Evolutionary conservation across 345 rosid species (phyloP).

Genomic region (Arabidopsis arenosa): DNA sequence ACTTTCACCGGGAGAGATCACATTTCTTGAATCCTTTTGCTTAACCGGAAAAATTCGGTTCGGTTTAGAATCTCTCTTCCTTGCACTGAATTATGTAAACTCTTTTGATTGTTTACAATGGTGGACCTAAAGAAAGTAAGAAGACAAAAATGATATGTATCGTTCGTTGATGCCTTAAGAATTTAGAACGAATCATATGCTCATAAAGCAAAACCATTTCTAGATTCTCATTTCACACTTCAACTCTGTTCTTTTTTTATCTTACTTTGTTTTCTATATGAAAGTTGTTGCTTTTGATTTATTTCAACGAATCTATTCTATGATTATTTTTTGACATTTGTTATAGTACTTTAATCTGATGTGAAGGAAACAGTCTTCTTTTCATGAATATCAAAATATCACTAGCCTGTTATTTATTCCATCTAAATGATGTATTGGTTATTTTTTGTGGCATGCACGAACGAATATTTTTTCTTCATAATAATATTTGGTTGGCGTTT

Average conservation of each 20-base stretch:
- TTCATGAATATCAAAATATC: constrained; percentile 4
- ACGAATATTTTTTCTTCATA: constrained; percentile 13
- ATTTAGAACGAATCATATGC: constrained; percentile 39
- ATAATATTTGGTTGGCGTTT: constrained; percentile 19
- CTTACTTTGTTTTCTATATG: constrained; percentile 5
- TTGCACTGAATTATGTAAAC: neutral
- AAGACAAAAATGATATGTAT: neutral
- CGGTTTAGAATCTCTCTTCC: constrained; percentile 13
- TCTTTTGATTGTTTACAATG: constrained; percentile 9
- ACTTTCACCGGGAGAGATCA: neutral
- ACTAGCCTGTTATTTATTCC: constrained; percentile 11
- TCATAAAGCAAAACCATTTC: constrained; percentile 29
- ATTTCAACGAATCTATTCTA: constrained; percentile 38
- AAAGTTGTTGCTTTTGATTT: constrained; percentile 39
- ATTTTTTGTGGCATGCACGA: constrained; percentile 41
- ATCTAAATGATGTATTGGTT: neutral
- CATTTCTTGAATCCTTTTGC: constrained; percentile 13
- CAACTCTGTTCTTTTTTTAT: constrained; percentile 28
- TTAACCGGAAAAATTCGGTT: constrained; percentile 30
- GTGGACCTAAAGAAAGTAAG: constrained; percentile 25
- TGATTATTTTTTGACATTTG: constrained; percentile 7
- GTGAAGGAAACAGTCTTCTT: constrained; percentile 37
- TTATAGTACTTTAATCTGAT: constrained; percentile 24
- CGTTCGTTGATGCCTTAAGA: constrained; percentile 23
- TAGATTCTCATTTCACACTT: constrained; percentile 32